These are phyloP conservation scores for Pythium insidiosum DNA, from an alignment of 352 stramenopile genomes.

Conservation along the genomic window DNA sequence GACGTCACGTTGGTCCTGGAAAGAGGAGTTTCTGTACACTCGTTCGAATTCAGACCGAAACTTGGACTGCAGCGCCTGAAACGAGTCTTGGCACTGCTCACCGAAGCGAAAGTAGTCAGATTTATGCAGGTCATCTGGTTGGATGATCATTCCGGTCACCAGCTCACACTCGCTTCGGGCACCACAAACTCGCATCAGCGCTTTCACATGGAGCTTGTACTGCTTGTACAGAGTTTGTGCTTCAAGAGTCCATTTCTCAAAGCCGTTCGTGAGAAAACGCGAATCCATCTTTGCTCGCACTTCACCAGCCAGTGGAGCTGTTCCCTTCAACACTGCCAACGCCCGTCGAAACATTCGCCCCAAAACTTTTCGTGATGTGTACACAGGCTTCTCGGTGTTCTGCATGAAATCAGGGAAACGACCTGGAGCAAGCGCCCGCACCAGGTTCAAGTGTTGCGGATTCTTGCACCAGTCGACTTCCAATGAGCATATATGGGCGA, in stretches of 20 bases:
- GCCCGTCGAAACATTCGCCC: slow-evolving; percentile 69
- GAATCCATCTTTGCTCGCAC: slow-evolving; percentile 27
- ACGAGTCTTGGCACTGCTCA: slow-evolving; percentile 60
- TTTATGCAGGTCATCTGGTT: slow-evolving; percentile 44
- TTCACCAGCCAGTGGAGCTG: slow-evolving; percentile 19
- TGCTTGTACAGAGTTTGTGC: slow-evolving; percentile 47
- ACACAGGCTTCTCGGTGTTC: slow-evolving; percentile 52
- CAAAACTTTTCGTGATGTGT: slow-evolving; percentile 62
- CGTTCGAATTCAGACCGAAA: slow-evolving; percentile 44
- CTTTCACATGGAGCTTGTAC: slow-evolving; percentile 47
- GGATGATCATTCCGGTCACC: slow-evolving; percentile 64
- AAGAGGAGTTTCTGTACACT: slow-evolving; percentile 10
- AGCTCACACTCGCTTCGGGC: slow-evolving; percentile 58
- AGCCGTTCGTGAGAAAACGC: slow-evolving; percentile 41
- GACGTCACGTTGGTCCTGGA: slow-evolving; percentile 23
- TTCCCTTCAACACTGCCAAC: slow-evolving; percentile 37
- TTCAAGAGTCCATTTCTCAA: slow-evolving; percentile 28
- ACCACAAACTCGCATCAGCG: slow-evolving; percentile 54
- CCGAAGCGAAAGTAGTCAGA: slow-evolving; percentile 75
- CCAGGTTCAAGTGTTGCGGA: slow-evolving; percentile 30
- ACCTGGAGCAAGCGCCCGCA: slow-evolving; percentile 35
- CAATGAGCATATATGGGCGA: slow-evolving; percentile 59
- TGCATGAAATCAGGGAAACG: slow-evolving; percentile 81
- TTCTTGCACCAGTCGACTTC: slow-evolving; percentile 68
- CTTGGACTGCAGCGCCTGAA: slow-evolving; percentile 31